Percentiles rank a stretch among this genome's conserved stretches.
Conservation (phyloP, 148 eudicot species). For the Persicaria tinctoria region DNA sequence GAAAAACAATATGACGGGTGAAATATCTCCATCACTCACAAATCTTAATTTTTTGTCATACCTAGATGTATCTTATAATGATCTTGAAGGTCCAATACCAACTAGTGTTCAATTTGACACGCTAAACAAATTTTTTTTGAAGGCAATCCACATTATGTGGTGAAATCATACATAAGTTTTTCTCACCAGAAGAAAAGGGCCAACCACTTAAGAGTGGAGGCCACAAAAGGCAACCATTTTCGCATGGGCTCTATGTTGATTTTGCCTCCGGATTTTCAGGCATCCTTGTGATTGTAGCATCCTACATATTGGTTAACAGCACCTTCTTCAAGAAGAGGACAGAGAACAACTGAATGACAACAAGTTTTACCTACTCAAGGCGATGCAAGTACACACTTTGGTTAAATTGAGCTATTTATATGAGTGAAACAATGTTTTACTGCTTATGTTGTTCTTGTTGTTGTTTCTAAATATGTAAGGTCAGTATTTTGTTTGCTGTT, state of each 20-base stretch:
- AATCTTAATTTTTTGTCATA: constrained; percentile 40
- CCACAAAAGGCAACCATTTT: not conserved
- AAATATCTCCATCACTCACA: constrained; percentile 57
- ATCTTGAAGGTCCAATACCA: constrained; percentile 51
- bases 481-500: not conserved
- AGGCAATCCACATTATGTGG: constrained; percentile 30
- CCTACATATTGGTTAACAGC: not conserved
- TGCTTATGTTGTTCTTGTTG: too few species aligned
- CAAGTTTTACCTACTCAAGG: not conserved
- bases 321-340: not conserved
- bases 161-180: not conserved
- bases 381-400: not conserved
- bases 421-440: not conserved
- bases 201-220: not conserved
- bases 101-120: constrained; percentile 44
- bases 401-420: not conserved
- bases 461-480: too few species aligned
- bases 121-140: constrained; percentile 16
- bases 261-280: not conserved
- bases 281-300: not conserved
- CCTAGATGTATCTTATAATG: constrained; percentile 49
- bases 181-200: not conserved
- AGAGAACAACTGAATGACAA: not conserved
- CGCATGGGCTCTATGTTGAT: not conserved
- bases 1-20: constrained; percentile 53